Base-by-base conservation (phyloP, 2,329 filamentous ascomycete genomes). In the Cercospora zeae-maydis region DNA sequence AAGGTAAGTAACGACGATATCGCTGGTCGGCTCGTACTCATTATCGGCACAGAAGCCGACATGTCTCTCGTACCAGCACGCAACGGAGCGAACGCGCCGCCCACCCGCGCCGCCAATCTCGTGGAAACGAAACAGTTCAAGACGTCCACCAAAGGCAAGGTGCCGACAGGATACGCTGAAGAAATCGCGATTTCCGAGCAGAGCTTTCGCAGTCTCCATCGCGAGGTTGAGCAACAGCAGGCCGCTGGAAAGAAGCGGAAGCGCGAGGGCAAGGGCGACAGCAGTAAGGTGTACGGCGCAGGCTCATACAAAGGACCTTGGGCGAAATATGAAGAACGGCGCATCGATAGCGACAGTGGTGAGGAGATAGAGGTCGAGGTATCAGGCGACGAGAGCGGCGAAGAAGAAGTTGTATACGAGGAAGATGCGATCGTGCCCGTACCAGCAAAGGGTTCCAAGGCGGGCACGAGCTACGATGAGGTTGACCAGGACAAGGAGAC, bases 281-380 rank as follows among this genome's bases (percentile, higher is more conserved):
- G 92, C 45, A 86, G 88, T 16, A 83, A 97, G 39, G 89, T 93
- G 0, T 93, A 96, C 71, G 95, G 95, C 0, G 87, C 92, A 7
- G 89, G 88, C 59, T 88, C 92, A 51, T 99, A 99, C 76, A 84
- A 96, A 37, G 96, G 96, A 0, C 96, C 95, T 0, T 99, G 96
- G 96, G 96, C 95, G 8, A 88, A 84, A 74, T 96, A 96, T 73
- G 83, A 87, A 66, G 81, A 87, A 55, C 87, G 93, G 67, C 89
- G 90, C 70, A 89, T 92, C 67, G 81, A 86, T 33, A 85, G 84
- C 59, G 84, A 90, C 63, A 87, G 91, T n/a, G 79, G 80, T 11
- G 89, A 86, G 49, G 91, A 90, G 66, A 86, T 85, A 54, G 86
- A 91, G 75, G 81, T 96, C 45, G 88, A 84, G 4, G 69, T 75